Evolutionary conservation across 75 land plant genomes (phyloP).

Genomic region (Ceratopteris richardii): DNA sequence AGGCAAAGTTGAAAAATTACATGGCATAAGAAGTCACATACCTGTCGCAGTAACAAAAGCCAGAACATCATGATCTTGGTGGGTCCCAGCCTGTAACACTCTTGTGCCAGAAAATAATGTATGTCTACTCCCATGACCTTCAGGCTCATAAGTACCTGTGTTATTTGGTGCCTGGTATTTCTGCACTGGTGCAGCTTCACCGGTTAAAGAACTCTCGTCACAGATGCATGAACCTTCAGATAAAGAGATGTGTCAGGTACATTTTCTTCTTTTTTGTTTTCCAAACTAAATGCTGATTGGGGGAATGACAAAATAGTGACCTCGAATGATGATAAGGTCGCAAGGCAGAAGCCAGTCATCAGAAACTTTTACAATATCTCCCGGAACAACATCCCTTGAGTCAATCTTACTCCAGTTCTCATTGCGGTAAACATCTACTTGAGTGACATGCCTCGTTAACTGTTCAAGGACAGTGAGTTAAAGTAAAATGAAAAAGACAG

Average conservation of each 20-base stretch:
- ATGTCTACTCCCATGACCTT: constrained; percentile 23
- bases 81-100: constrained; percentile 29
- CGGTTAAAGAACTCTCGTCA: constrained; percentile 37
- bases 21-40: background rate
- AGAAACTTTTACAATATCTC: constrained; percentile 25
- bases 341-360: constrained; percentile 35
- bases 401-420: constrained; percentile 15
- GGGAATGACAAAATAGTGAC: background rate
- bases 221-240: constrained; percentile 29
- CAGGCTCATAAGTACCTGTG: constrained; percentile 11
- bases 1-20: constrained; percentile 1
- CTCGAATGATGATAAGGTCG: constrained; percentile 27
- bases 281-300: background rate
- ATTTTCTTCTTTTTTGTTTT: too few relatives aligned
- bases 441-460: constrained; percentile 26
- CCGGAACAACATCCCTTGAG: constrained; percentile 27
- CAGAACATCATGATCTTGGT: constrained; percentile 18
- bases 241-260: too few relatives aligned
- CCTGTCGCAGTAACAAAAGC: constrained; percentile 37
- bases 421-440: constrained; percentile 24
- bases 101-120: constrained; percentile 37
- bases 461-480: constrained; percentile 7
- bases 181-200: constrained; percentile 33
- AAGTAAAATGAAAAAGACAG: background rate
- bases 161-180: constrained; percentile 25